Percentiles rank a stretch among this genome's conserved stretches.
Conservation (phyloP, 164 flowering plant species). For the Macadamia integrifolia region DNA sequence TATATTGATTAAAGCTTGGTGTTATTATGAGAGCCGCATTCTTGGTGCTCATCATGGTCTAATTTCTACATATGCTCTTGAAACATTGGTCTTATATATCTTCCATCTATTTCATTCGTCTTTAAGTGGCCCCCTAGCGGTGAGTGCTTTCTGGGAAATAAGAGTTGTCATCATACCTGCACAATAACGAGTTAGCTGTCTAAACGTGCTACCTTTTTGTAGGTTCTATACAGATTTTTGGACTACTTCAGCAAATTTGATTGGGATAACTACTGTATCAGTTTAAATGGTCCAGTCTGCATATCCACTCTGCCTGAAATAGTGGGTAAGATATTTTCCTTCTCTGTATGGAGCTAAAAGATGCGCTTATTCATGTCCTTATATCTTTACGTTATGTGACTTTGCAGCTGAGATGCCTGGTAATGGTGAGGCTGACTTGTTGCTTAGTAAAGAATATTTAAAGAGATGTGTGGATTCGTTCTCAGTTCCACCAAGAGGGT, state of each 20-base stretch:
- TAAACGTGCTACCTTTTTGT: constrained; percentile 4
- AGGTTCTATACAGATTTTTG: constrained; percentile 89
- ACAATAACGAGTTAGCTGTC: not conserved
- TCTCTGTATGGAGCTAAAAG: not conserved
- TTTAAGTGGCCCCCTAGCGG: constrained; percentile 71
- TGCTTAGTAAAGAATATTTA: constrained; percentile 64
- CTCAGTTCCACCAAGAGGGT: constrained; percentile 52
- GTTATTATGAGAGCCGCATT: constrained; percentile 90
- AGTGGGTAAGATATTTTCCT: constrained; percentile 43
- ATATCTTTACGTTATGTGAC: constrained; percentile 3
- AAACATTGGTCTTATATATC: constrained; percentile 76
- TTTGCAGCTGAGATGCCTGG: constrained; percentile 64
- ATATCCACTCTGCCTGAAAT: constrained; percentile 67
- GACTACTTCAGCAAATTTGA: constrained; percentile 91
- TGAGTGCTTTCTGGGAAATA: constrained; percentile 10
- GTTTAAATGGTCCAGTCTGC: constrained; percentile 70
- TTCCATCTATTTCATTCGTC: constrained; percentile 68
- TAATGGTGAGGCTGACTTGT: constrained; percentile 40
- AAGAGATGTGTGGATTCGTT: constrained; percentile 47
- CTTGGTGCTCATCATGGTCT: constrained; percentile 94
- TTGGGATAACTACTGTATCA: constrained; percentile 82
- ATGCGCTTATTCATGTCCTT: not conserved
- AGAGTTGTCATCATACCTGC: not conserved
- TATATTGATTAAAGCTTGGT: constrained; percentile 91
- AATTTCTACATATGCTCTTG: constrained; percentile 92